A percentile compares a stretch with the other conserved stretches of the same genome.
Conservation (phyloP, 805 yeast species). For the Wickerhamiella galacta region DNA sequence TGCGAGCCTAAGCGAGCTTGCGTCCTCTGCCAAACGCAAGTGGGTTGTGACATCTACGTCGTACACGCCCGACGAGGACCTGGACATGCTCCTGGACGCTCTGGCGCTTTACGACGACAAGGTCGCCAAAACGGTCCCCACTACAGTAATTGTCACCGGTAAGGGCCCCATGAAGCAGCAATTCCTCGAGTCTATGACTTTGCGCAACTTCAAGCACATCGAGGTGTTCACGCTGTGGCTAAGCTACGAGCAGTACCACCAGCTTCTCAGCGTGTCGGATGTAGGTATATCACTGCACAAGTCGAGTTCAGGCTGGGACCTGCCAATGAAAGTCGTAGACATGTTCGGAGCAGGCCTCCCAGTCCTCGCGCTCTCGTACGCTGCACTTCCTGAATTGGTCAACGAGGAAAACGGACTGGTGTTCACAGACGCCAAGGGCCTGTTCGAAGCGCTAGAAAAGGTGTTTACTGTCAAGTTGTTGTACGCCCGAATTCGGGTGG, state of each 20-base stretch:
- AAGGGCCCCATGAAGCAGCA: constrained; percentile 68
- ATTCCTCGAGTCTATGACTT: constrained; percentile 33
- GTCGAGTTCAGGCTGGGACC: constrained; percentile 82
- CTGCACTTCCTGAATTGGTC: constrained; percentile 67
- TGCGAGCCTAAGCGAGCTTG: constrained; percentile 21
- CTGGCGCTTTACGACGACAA: constrained; percentile 38
- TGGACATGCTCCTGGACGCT: constrained; percentile 50
- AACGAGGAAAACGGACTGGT: constrained; percentile 53
- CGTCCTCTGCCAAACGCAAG: constrained; percentile 40
- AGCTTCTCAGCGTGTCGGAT: constrained; percentile 58
- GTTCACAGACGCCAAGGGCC: constrained; percentile 27
- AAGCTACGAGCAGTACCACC: constrained; percentile 60
- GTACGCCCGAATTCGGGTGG: constrained; percentile 32
- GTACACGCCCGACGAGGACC: constrained; percentile 91
- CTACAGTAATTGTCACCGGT: constrained; percentile 79
- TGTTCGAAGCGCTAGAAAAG: constrained; percentile 29
- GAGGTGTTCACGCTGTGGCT: constrained; percentile 60
- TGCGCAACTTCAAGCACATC: constrained; percentile 31
- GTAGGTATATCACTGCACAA: constrained; percentile 79
- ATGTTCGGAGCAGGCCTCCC: constrained; percentile 95
- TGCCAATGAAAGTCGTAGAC: constrained; percentile 95
- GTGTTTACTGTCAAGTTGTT: constrained; percentile 19
- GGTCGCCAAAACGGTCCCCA: constrained; percentile 24
- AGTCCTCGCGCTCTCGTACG: constrained; percentile 59
- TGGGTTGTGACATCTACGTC: constrained; percentile 80